A percentile compares a stretch with the other conserved stretches of the same genome.
Evolutionary conservation across 768 basidiomycete species (phyloP).

Genomic region (Boletus rubescentipes): DNA sequence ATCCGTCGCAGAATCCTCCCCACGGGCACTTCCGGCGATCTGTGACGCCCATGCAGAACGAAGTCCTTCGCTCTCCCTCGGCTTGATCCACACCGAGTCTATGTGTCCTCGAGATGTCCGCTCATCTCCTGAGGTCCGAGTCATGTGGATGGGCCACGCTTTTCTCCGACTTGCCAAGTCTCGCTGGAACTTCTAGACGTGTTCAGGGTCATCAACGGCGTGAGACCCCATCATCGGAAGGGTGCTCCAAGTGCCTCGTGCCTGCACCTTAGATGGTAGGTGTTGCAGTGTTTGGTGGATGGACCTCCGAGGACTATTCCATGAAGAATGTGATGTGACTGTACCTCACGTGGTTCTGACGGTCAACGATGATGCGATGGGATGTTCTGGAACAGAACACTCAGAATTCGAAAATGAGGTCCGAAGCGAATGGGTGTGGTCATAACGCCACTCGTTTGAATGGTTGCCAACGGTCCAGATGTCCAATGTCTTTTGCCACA

Average conservation of each 20-base stretch:
- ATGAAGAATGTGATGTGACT: constrained; percentile 13
- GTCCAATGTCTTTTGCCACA: not conserved
- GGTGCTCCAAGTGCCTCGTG: constrained; percentile 27
- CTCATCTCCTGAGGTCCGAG: not conserved
- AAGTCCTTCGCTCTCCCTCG: not conserved
- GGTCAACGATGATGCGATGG: not conserved
- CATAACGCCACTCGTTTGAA: not conserved
- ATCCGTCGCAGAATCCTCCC: constrained; percentile 18
- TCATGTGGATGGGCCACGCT: constrained; percentile 1
- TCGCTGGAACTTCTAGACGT: not conserved
- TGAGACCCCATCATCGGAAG: constrained; percentile 24
- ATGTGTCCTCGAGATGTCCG: constrained; percentile 1
- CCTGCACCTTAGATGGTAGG: constrained; percentile 21
- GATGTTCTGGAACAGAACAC: constrained; percentile 23
- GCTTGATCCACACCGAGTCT: not conserved
- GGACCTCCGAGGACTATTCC: constrained; percentile 32
- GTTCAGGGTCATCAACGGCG: constrained; percentile 28
- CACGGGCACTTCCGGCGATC: constrained; percentile 24
- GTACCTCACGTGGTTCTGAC: constrained; percentile 13
- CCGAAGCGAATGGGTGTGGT: not conserved
- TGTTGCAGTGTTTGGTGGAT: not conserved
- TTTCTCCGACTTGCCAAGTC: constrained; percentile 3
- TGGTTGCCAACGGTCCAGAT: not conserved
- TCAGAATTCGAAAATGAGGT: constrained; percentile 9
- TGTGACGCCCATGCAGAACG: constrained; percentile 11